Base-by-base conservation (phyloP, 139 green algal genomes). In the Desmodesmus armatus region DNA sequence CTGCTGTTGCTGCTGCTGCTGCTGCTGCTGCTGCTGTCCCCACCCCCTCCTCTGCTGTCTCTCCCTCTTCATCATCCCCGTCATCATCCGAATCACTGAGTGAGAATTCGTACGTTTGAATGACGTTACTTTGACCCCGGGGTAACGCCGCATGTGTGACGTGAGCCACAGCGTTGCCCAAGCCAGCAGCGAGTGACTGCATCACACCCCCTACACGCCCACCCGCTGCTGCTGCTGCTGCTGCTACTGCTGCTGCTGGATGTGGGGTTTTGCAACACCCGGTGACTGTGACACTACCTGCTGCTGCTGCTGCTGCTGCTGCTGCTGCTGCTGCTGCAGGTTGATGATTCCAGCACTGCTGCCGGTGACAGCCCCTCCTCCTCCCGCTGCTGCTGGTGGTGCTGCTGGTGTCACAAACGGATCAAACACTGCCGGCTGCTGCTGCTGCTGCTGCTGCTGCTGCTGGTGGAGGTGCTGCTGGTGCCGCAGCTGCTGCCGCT, bases 381-480 rank as follows among this genome's bases (percentile, higher is more conserved):
- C 72, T 80, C n/a, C 66, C 29, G 35, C 72, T 80, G 72, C 44
- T 80, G 40, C 40, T 78, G 71, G 33, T n/a, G 47, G 31, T 66
- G 60, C 60, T 3, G 35, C 60, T 9, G n/a, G n/a, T 5, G 17
- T 69, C 1, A 69, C 31, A 69, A 80, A 80, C 5, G 73, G 73
- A 51, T 80, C 73, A 80, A 80, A 80, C 31, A 80, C 73, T 51
- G 66, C 66, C 47, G 66, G 73, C 73, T 80, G 73, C 49, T 43
- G 71, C 71, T 69, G 47, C 73, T 80, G 73, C 73, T 79, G 72
- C 67, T 23, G 3, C 41, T 41, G 37, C 66, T 74, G 44, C 72
- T 55, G 44, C 72, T 41, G 72, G 29, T 7, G 51, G 49, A 44
- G 76, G 27, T 37, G 76, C 37, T 67, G 51, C 0, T 82, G 75